A percentile compares a stretch with the other conserved stretches of the same genome.
phyloP scores from a whole-genome alignment of 1,139 yeast species.

The Blastobotrys elegans region DNA sequence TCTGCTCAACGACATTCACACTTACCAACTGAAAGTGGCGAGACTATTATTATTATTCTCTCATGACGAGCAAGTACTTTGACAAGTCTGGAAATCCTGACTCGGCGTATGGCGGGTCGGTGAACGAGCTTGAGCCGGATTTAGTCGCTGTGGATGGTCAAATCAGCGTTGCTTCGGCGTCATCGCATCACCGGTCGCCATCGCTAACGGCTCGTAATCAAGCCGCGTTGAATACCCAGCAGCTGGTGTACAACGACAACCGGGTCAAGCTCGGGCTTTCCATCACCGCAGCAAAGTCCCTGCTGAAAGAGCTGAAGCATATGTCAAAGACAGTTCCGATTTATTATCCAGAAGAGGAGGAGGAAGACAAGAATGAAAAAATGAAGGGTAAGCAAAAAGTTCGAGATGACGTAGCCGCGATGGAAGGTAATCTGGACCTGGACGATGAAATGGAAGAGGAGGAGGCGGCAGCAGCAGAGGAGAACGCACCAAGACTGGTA shows the following conservation, averaged over 20 bases:
- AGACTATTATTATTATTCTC: not conserved
- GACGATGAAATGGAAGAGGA: slow-evolving; percentile 21
- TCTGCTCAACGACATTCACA: too few species aligned
- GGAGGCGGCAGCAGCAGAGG: not conserved
- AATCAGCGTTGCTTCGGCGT: slow-evolving; percentile 6
- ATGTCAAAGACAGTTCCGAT: slow-evolving; percentile 45
- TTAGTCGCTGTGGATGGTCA: slow-evolving; percentile 17
- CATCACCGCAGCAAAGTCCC: slow-evolving; percentile 51
- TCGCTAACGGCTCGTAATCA: slow-evolving; percentile 28
- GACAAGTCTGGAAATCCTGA: slow-evolving; percentile 15
- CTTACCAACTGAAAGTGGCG: not conserved
- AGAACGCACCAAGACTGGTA: slow-evolving; percentile 21
- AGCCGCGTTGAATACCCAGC: slow-evolving; percentile 47
- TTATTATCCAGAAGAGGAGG: slow-evolving; percentile 48
- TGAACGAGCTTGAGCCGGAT: slow-evolving; percentile 18
- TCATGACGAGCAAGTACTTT: slow-evolving; percentile 1
- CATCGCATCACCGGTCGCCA: slow-evolving; percentile 22
- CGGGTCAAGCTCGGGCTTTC: slow-evolving; percentile 57
- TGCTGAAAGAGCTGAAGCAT: slow-evolving; percentile 49
- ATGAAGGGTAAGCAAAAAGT: slow-evolving; percentile 3
- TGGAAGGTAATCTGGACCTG: slow-evolving; percentile 3
- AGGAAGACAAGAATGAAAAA: not conserved
- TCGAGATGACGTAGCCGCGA: slow-evolving; percentile 2
- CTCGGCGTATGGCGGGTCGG: slow-evolving; percentile 28
- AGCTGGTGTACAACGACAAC: slow-evolving; percentile 65